Base-by-base conservation (phyloP, 2,329 filamentous ascomycete species). In the Pezicula rhizophila region DNA sequence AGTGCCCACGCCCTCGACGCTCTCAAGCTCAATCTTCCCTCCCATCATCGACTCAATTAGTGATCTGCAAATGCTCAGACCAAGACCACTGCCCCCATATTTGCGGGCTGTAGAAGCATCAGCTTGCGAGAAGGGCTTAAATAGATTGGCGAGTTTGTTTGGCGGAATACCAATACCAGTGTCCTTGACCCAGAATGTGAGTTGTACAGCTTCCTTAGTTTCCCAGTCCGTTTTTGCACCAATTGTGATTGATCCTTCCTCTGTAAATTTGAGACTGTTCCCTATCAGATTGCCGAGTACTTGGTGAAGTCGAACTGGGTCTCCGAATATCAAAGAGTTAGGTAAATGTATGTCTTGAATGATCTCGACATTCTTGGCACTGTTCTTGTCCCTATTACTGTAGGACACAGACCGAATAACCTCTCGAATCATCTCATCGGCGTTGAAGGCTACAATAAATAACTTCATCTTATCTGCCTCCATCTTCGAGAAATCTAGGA, bases 261-360 rank as follows among this genome's bases (percentile, higher is more conserved):
- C 87, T 0, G 91, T 96, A 64, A 96, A 96, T 64, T 96, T 96
- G 67, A 96, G 85, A 62, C 87, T 92, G 70, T 96, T 96, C 54
- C 87, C 87, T 39, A 96, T 86, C 23, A 96, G 77, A 61, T 96
- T 96, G 57, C 88, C 87, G 4, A 85, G 70, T 1, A 85, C 81
- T 63, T 85, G 82, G 54, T 85, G 81, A 17, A 85, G 70, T 28
- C 82, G 77, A 50, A 84, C 82, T 0, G 82, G 81, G 52, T 85
- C 82, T 12, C 82, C 82, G 53, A 83, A 82, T 40, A 85, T 72
- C 70, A 96, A 84, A 1, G 92, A 52, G 17, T 60, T 50, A 12
- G 91, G 80, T 35, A 85, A 65, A 45, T 81, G 84, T 62, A 96
- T 82, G 57, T 91, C 85, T 57, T 84, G 77, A 31, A 84, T 69